phyloP scores from a whole-genome alignment of 179 eudicot species.

The Beta macrorhiza region DNA sequence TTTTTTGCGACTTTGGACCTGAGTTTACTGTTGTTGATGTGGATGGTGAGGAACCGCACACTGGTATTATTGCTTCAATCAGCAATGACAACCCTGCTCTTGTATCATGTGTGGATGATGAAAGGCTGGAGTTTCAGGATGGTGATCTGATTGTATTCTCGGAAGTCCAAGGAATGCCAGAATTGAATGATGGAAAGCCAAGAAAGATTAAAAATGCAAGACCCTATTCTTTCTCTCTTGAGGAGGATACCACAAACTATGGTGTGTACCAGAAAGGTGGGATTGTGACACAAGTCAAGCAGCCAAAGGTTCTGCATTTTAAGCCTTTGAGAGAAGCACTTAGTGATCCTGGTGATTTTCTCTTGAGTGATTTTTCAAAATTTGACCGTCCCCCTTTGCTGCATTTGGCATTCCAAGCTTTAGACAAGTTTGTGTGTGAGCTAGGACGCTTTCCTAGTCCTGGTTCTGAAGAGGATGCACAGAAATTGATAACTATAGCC shows the following conservation, averaged over 20 bases:
- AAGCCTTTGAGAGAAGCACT: constrained; percentile 79
- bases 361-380: constrained; percentile 81
- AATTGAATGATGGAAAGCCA: constrained; percentile 90
- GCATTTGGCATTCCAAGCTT: constrained; percentile 84
- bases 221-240: constrained; percentile 75
- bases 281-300: constrained; percentile 80
- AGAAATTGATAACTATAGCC: constrained; percentile 66
- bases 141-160: constrained; percentile 90
- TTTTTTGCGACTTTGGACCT: constrained; percentile 91
- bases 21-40: constrained; percentile 80
- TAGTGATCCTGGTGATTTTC: constrained; percentile 77
- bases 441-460: constrained; percentile 66
- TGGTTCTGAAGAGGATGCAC: constrained; percentile 87
- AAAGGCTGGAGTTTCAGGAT: constrained; percentile 91
- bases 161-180: constrained; percentile 80
- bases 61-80: constrained; percentile 82
- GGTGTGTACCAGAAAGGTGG: constrained; percentile 78
- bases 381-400: constrained; percentile 80
- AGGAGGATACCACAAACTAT: constrained; percentile 77
- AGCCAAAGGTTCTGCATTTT: constrained; percentile 73
- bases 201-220: constrained; percentile 68
- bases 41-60: constrained; percentile 90
- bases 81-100: constrained; percentile 86
- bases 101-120: constrained; percentile 88
- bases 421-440: constrained; percentile 63